Evolutionary conservation across 306 rosid genomes (phyloP).

Genomic region (Hippophae gyantsensis): DNA sequence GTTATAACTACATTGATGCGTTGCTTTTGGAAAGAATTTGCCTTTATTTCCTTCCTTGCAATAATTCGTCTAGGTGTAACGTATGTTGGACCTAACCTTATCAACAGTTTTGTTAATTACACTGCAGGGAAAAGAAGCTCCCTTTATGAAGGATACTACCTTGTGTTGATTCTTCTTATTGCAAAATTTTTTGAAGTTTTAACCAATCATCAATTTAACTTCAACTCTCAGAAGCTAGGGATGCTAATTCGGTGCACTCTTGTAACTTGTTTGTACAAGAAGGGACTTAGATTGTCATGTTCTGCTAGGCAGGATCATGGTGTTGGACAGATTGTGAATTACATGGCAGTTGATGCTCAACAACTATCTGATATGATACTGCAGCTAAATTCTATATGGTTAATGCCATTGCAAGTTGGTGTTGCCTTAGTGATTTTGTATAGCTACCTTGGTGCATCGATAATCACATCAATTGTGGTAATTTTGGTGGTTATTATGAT

Average conservation of each 20-base stretch:
- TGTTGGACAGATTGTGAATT: slow-evolving; percentile 83
- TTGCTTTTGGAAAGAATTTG: slow-evolving; percentile 64
- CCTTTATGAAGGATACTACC: slow-evolving; percentile 68
- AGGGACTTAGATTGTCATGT: slow-evolving; percentile 67
- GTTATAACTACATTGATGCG: slow-evolving; percentile 67
- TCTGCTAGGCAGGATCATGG: slow-evolving; percentile 86
- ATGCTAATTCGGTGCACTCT: slow-evolving; percentile 82
- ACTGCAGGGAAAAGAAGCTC: slow-evolving; percentile 77
- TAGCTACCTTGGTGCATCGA: slow-evolving; percentile 45
- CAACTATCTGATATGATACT: slow-evolving; percentile 93
- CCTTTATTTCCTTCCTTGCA: slow-evolving; percentile 74
- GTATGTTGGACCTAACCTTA: slow-evolving; percentile 73
- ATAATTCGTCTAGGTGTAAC: slow-evolving; percentile 48
- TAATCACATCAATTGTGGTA: slow-evolving; percentile 45
- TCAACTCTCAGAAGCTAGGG: slow-evolving; percentile 80
- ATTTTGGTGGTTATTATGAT: slow-evolving; percentile 38
- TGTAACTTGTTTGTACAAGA: slow-evolving; percentile 71
- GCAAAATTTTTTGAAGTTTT: slow-evolving; percentile 71
- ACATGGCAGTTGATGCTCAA: slow-evolving; percentile 92
- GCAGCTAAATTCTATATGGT: slow-evolving; percentile 74
- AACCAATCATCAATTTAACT: slow-evolving; percentile 74
- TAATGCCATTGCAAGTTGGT: slow-evolving; percentile 75
- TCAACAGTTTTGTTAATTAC: slow-evolving; percentile 67
- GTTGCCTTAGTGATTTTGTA: slow-evolving; percentile 57
- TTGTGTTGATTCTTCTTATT: slow-evolving; percentile 50